phyloP scores from a whole-genome alignment of 441 rosid genomes.

The Geranium incanum region DNA sequence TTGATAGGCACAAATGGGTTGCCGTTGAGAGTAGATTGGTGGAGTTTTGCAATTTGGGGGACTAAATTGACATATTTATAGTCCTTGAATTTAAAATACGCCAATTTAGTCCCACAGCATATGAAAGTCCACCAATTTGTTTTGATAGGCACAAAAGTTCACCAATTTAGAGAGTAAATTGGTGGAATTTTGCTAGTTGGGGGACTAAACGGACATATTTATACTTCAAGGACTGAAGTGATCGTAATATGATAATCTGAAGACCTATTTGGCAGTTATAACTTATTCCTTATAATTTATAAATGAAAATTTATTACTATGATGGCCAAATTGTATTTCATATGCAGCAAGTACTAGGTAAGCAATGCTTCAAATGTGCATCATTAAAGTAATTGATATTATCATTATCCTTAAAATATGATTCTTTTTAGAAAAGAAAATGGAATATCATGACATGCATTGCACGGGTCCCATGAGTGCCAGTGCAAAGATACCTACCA shows the following conservation, averaged over 20 bases:
- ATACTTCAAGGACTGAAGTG: neutral
- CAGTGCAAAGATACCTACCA: slow-evolving; percentile 38
- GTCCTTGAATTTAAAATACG: too few relatives aligned
- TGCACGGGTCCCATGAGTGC: neutral
- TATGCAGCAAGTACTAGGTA: slow-evolving; percentile 15
- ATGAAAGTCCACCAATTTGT: too few relatives aligned
- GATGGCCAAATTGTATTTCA: slow-evolving; percentile 9
- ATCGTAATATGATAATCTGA: neutral
- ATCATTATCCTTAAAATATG: neutral
- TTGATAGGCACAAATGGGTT: too few relatives aligned
- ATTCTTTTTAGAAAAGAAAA: neutral
- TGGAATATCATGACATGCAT: neutral
- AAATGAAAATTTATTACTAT: neutral
- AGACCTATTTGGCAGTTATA: neutral
- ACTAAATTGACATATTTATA: neutral
- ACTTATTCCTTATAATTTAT: neutral
- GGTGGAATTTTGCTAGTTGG: neutral
- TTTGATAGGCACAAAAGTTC: neutral
- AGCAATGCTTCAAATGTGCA: slow-evolving; percentile 7
- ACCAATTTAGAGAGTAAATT: neutral
- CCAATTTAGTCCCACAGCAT: neutral
- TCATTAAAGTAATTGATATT: slow-evolving; percentile 1
- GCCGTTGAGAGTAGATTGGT: neutral
- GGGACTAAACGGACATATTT: neutral
- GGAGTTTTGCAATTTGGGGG: neutral